Evolutionary conservation across 2,329 filamentous ascomycete genomes (phyloP), one percentile per base, ranked within the genome.

Genomic region (Botrytis aclada): DNA sequence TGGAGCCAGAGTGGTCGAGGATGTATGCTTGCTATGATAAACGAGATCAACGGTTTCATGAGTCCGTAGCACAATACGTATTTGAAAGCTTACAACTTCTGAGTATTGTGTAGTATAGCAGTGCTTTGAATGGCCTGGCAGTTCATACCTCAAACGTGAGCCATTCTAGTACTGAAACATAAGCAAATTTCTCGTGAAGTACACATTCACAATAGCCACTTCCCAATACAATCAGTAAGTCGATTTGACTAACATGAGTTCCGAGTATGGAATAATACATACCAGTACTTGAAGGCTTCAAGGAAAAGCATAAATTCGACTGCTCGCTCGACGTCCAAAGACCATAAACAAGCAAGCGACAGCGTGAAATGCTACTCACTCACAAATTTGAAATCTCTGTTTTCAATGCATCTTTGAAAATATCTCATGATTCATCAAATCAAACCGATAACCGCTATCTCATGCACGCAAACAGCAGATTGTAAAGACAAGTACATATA

Each of bases 1-100:
- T n/a, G 66, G 62, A n/a, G 34, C 29, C 20, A 29, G 54, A n/a
- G 73, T 47, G 6, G 37, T 62, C 8, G 56, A 54, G 41, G 71
- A 61, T 32, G 29, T 71, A n/a, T 32, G 56, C 32, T 54, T 73
- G 32, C 51, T 34, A 22, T 73, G n/a, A 73, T 25, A 18, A 62
- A 63, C 4, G 18, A 32, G 2, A 29, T 56, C 18, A 10, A 22
- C 39, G 6, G 1, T 32, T 4, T 16, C 37, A 25, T 41, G 66
- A 72, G 37, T 74, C 72, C 16, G 75, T 43, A 34, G 25, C 22
- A 12, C 10, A 22, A 29, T 41, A 6, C 7, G 4, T 32, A 9
- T 41, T 41, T 18, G 3, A 54, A 9, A 54, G 18, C 9, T 56
- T 22, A 18, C 0, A 20, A 29, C 12, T 2, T 20, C 20, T 39